Conservation (phyloP, 148 eudicot species). For the Vaccinium vitisidaea region DNA sequence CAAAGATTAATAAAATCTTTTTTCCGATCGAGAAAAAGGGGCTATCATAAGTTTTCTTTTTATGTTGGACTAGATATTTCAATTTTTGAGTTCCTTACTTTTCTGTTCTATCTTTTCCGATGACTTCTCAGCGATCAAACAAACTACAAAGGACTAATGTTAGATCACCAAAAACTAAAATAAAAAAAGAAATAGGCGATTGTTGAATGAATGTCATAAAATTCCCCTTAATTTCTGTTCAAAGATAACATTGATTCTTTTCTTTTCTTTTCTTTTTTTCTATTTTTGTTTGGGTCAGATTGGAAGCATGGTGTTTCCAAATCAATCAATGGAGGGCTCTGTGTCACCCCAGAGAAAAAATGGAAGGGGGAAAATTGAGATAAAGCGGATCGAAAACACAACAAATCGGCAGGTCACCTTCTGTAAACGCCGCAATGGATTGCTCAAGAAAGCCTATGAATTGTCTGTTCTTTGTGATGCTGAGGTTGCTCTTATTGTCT, state of each 20-base stretch:
- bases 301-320: conserved; percentile 41
- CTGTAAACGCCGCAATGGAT: conserved; percentile 89
- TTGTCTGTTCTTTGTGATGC: conserved; percentile 97
- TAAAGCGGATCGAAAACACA: conserved; percentile 95
- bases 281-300: neutral
- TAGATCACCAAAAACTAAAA: neutral
- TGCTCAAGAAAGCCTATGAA: conserved; percentile 96
- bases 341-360: conserved; percentile 65
- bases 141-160: neutral
- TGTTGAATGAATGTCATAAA: neutral
- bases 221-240: neutral
- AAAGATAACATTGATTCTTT: neutral
- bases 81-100: neutral
- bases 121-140: conserved; percentile 6
- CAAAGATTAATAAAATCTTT: too few species aligned
- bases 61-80: neutral
- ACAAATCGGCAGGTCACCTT: conserved; percentile 95
- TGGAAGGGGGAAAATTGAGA: conserved; percentile 91
- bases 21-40: neutral
- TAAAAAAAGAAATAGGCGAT: neutral
- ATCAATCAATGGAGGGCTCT: conserved; percentile 51
- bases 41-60: neutral
- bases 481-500: conserved; percentile 90
- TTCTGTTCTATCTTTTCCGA: neutral
- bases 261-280: neutral